Base-by-base conservation (phyloP, 208 protist genomes). In the Leishmania tropica region DNA sequence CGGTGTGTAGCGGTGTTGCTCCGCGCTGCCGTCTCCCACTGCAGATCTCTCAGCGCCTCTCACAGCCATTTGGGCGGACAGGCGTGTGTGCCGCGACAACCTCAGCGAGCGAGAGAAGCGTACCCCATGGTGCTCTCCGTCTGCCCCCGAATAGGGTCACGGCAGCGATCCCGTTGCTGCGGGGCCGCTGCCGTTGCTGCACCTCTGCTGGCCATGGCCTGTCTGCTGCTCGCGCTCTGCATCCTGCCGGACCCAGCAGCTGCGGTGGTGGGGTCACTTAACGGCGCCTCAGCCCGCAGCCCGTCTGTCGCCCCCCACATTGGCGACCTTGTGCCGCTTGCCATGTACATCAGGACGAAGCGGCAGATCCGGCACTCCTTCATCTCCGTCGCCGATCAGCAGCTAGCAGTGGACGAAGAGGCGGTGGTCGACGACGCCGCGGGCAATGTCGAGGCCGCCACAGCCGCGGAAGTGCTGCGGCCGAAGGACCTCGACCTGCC, bases 301-400 rank as follows among this genome's bases (percentile, higher is more conserved):
- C 54, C 65, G 11, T 40, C 78, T 19, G 37, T 83, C 21, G 54
- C 73, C 2, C n/a, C 62, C 19, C 83, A 86, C 75, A 37, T 86
- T 62, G 93, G 93, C 13, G 91, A 95, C 60, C 53, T 81, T 8
- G 75, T 96, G 40, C 91, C 93, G 3, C 53, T 96, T 47, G 93
- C 83, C 31, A n/a, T 95, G 35, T 92, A 96, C 81, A 70, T 94
- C 37, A 89, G 93, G 11, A 35, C 89, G 31, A 75, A 88, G 70
- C 84, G 89, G 17, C 83, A 87, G 53, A 83, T 78, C 6, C 47
- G 35, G 7, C 21, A 48, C 60, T 24, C 81, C 10, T 87, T 80
- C 58, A 68, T 85, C 68, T 79, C 75, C 67, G 68, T 82, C 21
- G 53, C 5, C 21, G 78, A 45, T 19, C 28, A 47, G 47, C 42